Conservation (phyloP, 2,329 filamentous ascomycete species). For the Sclerotinia sclerotiorum region DNA sequence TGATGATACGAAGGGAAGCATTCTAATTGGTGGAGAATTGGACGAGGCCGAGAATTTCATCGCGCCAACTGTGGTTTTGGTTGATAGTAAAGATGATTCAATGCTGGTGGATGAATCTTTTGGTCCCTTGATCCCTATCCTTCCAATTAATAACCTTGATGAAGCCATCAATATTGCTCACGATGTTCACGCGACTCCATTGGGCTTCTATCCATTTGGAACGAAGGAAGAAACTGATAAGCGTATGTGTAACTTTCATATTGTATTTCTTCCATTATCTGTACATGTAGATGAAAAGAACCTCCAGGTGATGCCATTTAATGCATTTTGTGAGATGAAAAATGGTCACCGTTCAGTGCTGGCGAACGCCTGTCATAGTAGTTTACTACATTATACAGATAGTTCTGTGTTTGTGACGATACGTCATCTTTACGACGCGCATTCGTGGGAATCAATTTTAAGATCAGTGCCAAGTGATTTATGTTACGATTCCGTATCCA, state of each 20-base stretch:
- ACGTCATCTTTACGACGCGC: background rate
- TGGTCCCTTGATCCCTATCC: constrained; percentile 83
- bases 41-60: constrained; percentile 82
- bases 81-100: constrained; percentile 71
- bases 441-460: background rate
- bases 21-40: constrained; percentile 81
- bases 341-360: background rate
- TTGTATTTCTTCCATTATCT: background rate
- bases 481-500: background rate
- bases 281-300: background rate
- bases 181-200: constrained; percentile 75
- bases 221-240: constrained; percentile 74
- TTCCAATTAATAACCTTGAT: constrained; percentile 76
- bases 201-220: constrained; percentile 84
- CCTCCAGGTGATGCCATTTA: background rate
- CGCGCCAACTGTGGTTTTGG: constrained; percentile 87
- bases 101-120: constrained; percentile 85
- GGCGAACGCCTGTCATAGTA: background rate
- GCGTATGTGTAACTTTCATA: constrained; percentile 48
- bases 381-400: background rate
- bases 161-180: constrained; percentile 83
- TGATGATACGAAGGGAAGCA: constrained; percentile 78
- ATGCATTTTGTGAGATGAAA: background rate
- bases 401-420: background rate
- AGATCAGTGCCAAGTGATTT: background rate